Conservation (phyloP, 768 basidiomycete genomes). For the Punctularia strigosozonata region DNA sequence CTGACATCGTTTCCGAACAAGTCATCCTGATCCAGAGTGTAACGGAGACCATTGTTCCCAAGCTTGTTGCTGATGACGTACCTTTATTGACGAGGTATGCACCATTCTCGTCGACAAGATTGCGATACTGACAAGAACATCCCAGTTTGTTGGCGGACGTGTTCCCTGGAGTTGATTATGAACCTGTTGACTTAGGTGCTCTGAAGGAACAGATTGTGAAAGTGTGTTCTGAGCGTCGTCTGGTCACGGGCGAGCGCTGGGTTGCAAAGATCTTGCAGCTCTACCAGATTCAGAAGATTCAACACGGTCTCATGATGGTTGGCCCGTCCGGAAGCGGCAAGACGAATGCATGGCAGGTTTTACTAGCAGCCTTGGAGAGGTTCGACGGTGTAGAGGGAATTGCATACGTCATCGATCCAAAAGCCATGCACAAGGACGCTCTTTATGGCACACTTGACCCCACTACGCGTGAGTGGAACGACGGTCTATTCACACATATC, state of each 20-base stretch:
- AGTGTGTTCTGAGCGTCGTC: slow-evolving; percentile 76
- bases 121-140: not conserved
- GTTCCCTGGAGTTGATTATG: slow-evolving; percentile 91
- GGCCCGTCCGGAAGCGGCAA: slow-evolving; percentile 96
- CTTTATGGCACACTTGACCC: slow-evolving; percentile 94
- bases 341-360: slow-evolving; percentile 92
- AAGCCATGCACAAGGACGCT: slow-evolving; percentile 98
- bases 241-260: slow-evolving; percentile 86
- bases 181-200: slow-evolving; percentile 78
- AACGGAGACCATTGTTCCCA: slow-evolving; percentile 96
- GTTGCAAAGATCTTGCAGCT: slow-evolving; percentile 92
- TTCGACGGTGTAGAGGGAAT: slow-evolving; percentile 89
- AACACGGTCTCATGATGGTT: slow-evolving; percentile 99
- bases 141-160: slow-evolving; percentile 85
- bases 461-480: slow-evolving; percentile 98
- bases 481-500: slow-evolving; percentile 96
- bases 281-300: slow-evolving; percentile 99
- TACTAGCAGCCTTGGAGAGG: slow-evolving; percentile 81
- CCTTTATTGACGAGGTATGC: slow-evolving; percentile 81
- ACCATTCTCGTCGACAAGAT: not conserved
- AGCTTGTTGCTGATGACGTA: slow-evolving; percentile 94
- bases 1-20: slow-evolving; percentile 75
- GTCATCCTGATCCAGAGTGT: slow-evolving; percentile 98
- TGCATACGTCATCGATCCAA: slow-evolving; percentile 95
- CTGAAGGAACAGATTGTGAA: slow-evolving; percentile 77